Conservation (phyloP, 148 eudicot genomes). For the Chenopodium album region DNA sequence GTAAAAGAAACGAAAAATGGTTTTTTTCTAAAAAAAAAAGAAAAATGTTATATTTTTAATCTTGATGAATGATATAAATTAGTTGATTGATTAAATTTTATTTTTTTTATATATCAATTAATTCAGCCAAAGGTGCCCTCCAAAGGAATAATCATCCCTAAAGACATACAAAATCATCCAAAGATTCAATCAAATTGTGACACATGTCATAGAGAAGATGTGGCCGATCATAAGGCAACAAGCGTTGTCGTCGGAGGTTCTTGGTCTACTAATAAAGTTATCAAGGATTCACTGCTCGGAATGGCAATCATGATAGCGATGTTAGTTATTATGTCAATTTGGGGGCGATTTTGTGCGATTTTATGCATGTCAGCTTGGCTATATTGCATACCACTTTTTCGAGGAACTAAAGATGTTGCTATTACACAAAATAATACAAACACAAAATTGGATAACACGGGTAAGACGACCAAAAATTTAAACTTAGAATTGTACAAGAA, state of each 20-base stretch:
- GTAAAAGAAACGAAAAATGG: too few relatives aligned
- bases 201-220: not conserved
- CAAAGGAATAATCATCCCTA: not conserved
- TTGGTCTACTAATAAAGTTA: not conserved
- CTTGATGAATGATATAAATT: too few relatives aligned
- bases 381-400: constrained; percentile 26
- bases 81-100: too few relatives aligned
- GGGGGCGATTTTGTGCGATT: constrained; percentile 36
- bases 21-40: too few relatives aligned
- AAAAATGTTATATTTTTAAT: too few relatives aligned
- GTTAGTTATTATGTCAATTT: constrained; percentile 23
- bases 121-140: not conserved
- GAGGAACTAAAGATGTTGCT: not conserved
- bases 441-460: not conserved
- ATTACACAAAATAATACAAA: not conserved
- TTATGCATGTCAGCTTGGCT: constrained; percentile 29
- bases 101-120: too few relatives aligned
- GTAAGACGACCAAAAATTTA: not conserved
- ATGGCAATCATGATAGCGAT: constrained; percentile 13
- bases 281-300: constrained; percentile 18
- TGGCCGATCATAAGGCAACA: not conserved
- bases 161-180: not conserved
- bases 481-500: constrained; percentile 16
- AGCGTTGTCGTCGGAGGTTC: not conserved
- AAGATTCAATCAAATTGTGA: not conserved